Percentiles rank a stretch among this genome's conserved stretches.
Evolutionary conservation across 768 basidiomycete species (phyloP).

Genomic region (Phaffia tasmanica): DNA sequence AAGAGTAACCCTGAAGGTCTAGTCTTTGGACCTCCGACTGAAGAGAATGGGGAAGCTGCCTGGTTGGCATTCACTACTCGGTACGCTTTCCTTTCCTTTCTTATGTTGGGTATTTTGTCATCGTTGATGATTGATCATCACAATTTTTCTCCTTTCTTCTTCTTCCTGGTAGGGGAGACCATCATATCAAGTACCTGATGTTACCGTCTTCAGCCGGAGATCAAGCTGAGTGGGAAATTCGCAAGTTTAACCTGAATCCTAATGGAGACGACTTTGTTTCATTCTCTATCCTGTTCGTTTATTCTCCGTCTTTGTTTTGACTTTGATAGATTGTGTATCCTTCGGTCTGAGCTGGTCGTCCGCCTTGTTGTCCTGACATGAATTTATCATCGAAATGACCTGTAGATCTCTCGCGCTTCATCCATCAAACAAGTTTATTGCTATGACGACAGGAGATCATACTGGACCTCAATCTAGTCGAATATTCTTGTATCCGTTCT

Average conservation of each 20-base stretch:
- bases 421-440: constrained; percentile 14
- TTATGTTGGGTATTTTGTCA: not conserved
- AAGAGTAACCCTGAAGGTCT: constrained; percentile 32
- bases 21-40: constrained; percentile 25
- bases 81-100: not conserved
- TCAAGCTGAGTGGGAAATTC: constrained; percentile 8
- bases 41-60: constrained; percentile 1
- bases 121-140: not conserved
- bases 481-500: constrained; percentile 34
- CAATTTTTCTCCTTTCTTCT: constrained; percentile 22
- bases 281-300: constrained; percentile 19
- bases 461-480: constrained; percentile 18
- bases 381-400: too few species aligned
- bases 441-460: constrained; percentile 20
- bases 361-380: too few species aligned
- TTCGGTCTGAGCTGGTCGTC: not conserved
- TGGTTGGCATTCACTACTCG: constrained; percentile 23
- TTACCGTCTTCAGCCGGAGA: constrained; percentile 16
- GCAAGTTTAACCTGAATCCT: constrained; percentile 32
- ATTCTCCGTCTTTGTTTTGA: not conserved
- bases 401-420: not conserved
- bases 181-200: constrained; percentile 31
- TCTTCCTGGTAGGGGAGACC: constrained; percentile 29
- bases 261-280: constrained; percentile 29
- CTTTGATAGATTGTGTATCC: too few species aligned